Percentiles rank a stretch among this genome's conserved stretches.
Conservation (phyloP, 306 rosid species). For the Arachis stenosperma region DNA sequence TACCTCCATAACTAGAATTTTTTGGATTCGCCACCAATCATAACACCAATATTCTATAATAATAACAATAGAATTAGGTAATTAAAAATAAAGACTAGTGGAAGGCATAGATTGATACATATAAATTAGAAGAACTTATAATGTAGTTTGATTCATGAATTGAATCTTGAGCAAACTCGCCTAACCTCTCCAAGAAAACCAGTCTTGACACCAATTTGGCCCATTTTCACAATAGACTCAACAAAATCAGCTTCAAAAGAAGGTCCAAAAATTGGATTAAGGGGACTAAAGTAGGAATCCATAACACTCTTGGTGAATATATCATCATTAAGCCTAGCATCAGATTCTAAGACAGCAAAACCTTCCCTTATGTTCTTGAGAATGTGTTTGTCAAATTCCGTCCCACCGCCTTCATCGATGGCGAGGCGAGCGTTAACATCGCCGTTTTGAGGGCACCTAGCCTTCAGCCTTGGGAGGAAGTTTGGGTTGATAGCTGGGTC, state of each 20-base stretch:
- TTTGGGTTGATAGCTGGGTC: constrained; percentile 68
- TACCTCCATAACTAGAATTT: no score
- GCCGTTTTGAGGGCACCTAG: constrained; percentile 65
- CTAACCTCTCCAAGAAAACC: constrained; percentile 63
- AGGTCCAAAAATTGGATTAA: constrained; percentile 54
- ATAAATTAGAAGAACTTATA: no score
- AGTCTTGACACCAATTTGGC: constrained; percentile 79
- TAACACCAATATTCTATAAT: no score
- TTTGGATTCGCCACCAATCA: no score
- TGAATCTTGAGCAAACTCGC: constrained; percentile 55
- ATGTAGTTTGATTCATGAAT: constrained; percentile 17
- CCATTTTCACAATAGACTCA: constrained; percentile 69
- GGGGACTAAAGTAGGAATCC: constrained; percentile 57
- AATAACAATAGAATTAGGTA: background rate
- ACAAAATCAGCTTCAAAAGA: constrained; percentile 68
- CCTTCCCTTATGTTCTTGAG: constrained; percentile 70
- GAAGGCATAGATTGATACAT: no score
- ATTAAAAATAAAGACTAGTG: no score
- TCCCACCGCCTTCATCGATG: constrained; percentile 60
- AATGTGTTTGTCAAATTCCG: constrained; percentile 58
- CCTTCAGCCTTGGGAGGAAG: constrained; percentile 49
- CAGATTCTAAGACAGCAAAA: constrained; percentile 79
- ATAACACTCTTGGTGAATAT: constrained; percentile 46
- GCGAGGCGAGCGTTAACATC: constrained; percentile 53
- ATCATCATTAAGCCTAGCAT: constrained; percentile 74